These are phyloP conservation scores for Picochlorum sp. DNA, from an alignment of 139 green algal genomes.

Conservation along the genomic window DNA sequence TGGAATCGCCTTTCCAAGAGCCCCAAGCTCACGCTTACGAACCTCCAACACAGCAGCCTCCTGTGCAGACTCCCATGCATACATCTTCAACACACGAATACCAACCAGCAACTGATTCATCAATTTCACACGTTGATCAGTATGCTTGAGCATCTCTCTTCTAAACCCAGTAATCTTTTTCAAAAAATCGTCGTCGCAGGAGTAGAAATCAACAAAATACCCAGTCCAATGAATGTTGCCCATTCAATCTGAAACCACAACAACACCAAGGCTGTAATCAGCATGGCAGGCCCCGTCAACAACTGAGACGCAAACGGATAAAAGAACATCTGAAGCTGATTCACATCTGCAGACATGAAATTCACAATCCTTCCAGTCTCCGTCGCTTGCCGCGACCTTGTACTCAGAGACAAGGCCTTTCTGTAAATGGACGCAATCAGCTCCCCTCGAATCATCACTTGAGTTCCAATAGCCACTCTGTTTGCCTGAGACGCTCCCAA, in stretches of 20 bases:
- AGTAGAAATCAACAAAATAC: conserved; percentile 60
- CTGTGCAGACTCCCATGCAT: conserved; percentile 72
- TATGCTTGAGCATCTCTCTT: conserved; percentile 64
- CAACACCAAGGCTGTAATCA: conserved; percentile 68
- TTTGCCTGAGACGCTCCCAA: conserved; percentile 24
- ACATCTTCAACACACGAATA: conserved; percentile 77
- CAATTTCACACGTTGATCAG: conserved; percentile 75
- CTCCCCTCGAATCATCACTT: conserved; percentile 39
- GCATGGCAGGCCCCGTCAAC: conserved; percentile 48
- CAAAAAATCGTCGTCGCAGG: conserved; percentile 63
- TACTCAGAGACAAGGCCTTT: conserved; percentile 66
- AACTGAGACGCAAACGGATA: conserved; percentile 42
- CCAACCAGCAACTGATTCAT: conserved; percentile 72
- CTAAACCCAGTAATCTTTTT: conserved; percentile 52
- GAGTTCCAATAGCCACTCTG: conserved; percentile 27
- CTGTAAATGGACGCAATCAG: conserved; percentile 84
- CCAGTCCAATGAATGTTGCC: conserved; percentile 82
- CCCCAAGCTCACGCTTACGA: conserved; percentile 47
- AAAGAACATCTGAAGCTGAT: conserved; percentile 39
- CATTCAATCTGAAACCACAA: conserved; percentile 79
- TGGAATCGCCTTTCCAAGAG: conserved; percentile 42
- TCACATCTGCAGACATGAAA: conserved; percentile 46
- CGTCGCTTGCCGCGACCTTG: conserved; percentile 26
- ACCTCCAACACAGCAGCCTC: conserved; percentile 35
- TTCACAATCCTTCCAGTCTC: conserved; percentile 43